Evolutionary conservation across 177 flowering plant genomes (phyloP).

Genomic region (Vitis hybrid): DNA sequence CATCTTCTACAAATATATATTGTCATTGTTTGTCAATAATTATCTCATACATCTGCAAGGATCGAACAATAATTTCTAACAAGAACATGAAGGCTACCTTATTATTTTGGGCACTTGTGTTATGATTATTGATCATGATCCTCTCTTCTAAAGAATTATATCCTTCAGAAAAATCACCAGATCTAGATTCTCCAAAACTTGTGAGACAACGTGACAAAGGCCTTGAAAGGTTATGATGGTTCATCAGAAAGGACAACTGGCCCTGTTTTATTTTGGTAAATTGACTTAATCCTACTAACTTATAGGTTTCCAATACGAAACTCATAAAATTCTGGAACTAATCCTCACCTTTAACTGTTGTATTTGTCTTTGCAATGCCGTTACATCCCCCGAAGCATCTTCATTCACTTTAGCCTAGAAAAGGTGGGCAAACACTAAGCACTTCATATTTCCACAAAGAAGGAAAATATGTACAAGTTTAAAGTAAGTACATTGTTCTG

Average conservation of each 20-base stretch:
- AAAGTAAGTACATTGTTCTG: conserved; percentile 71
- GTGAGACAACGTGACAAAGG: conserved; percentile 22
- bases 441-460: not conserved
- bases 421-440: conserved; percentile 1
- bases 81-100: conserved; percentile 36
- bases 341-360: conserved; percentile 62
- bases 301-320: not conserved
- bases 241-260: conserved; percentile 62
- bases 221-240: conserved; percentile 37
- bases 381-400: conserved; percentile 84
- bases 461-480: not conserved
- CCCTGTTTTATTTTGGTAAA: conserved; percentile 42
- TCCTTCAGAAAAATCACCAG: conserved; percentile 22
- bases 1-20: conserved; percentile 31
- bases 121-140: conserved; percentile 11
- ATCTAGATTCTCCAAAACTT: conserved; percentile 25
- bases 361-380: conserved; percentile 70
- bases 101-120: conserved; percentile 15
- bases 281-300: conserved; percentile 11
- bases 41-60: not conserved
- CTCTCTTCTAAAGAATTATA: conserved; percentile 20
- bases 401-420: conserved; percentile 87
- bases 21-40: not conserved
- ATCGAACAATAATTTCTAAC: not conserved
- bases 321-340: not conserved